Conservation (phyloP, 2,329 filamentous ascomycete species). For the Kalaharituber pfeilii region DNA sequence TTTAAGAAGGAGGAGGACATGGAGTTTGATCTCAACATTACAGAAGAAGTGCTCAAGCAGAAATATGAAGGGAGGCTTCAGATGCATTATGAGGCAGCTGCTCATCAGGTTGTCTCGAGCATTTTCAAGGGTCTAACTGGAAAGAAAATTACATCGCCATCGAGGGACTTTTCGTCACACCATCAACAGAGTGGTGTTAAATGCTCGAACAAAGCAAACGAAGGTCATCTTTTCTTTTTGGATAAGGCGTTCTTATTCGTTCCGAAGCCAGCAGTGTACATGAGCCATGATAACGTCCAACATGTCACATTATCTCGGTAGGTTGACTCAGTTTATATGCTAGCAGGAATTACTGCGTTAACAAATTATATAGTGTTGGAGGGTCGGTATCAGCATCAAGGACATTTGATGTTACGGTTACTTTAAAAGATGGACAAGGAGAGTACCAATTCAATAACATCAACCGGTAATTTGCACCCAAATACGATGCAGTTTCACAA, state of each 20-base stretch:
- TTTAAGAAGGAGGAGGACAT: constrained; percentile 97
- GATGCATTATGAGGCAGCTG: constrained; percentile 78
- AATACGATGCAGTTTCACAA: constrained; percentile 19
- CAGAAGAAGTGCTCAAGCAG: constrained; percentile 65
- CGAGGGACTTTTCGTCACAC: constrained; percentile 86
- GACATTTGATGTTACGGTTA: constrained; percentile 92
- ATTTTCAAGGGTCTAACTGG: constrained; percentile 88
- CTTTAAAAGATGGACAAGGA: constrained; percentile 67
- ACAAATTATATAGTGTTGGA: constrained; percentile 43
- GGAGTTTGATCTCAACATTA: constrained; percentile 88
- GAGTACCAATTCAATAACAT: constrained; percentile 98
- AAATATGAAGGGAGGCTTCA: constrained; percentile 83
- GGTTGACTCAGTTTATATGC: constrained; percentile 2
- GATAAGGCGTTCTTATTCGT: constrained; percentile 99
- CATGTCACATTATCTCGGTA: constrained; percentile 73
- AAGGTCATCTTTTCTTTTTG: constrained; percentile 89
- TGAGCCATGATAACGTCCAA: constrained; percentile 81
- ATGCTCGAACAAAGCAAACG: constrained; percentile 99
- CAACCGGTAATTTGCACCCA: constrained; percentile 44
- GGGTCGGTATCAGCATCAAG: constrained; percentile 84
- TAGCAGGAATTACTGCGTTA: not conserved
- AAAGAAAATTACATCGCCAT: constrained; percentile 87
- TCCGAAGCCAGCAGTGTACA: constrained; percentile 92
- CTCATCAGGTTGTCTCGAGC: constrained; percentile 83
- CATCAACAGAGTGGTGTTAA: constrained; percentile 91